Evolutionary conservation across 805 yeast genomes (phyloP).

Genomic region (Metschnikowia cubensis): DNA sequence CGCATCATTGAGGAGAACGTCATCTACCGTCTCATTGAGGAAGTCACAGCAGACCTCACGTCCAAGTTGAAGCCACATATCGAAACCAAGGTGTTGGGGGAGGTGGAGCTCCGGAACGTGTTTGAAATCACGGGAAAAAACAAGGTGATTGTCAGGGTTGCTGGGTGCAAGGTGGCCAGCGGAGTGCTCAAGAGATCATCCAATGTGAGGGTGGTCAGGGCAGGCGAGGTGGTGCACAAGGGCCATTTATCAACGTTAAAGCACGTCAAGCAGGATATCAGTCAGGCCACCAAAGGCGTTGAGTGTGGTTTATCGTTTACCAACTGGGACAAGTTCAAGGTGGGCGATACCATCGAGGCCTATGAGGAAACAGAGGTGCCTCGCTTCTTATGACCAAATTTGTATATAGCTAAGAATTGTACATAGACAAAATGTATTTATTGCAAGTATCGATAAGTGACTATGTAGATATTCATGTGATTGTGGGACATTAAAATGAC

Average conservation of each 20-base stretch:
- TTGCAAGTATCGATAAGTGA: too few species aligned
- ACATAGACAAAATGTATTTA: too few species aligned
- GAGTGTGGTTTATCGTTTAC: conserved; percentile 86
- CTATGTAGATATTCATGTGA: too few species aligned
- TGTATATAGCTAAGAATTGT: neutral
- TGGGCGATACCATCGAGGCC: conserved; percentile 72
- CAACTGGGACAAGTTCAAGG: conserved; percentile 62
- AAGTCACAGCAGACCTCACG: conserved; percentile 64
- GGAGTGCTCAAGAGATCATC: conserved; percentile 66
- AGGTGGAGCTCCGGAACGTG: conserved; percentile 63
- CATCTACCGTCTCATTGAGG: conserved; percentile 84
- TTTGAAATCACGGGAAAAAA: conserved; percentile 63
- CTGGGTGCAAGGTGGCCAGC: conserved; percentile 77
- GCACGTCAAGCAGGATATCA: conserved; percentile 74
- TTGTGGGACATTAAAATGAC: too few species aligned
- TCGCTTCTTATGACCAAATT: conserved; percentile 26
- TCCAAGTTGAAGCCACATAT: conserved; percentile 58
- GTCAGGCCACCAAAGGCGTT: conserved; percentile 74
- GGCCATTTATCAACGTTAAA: conserved; percentile 73
- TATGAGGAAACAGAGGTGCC: conserved; percentile 57
- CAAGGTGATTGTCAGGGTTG: conserved; percentile 57
- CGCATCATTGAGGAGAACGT: conserved; percentile 64
- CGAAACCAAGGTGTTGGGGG: conserved; percentile 63
- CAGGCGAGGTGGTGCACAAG: conserved; percentile 41
- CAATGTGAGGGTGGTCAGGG: conserved; percentile 54